These are phyloP conservation scores for Yarrowia alimentaria DNA, from an alignment of 805 yeast genomes.

Conservation along the genomic window DNA sequence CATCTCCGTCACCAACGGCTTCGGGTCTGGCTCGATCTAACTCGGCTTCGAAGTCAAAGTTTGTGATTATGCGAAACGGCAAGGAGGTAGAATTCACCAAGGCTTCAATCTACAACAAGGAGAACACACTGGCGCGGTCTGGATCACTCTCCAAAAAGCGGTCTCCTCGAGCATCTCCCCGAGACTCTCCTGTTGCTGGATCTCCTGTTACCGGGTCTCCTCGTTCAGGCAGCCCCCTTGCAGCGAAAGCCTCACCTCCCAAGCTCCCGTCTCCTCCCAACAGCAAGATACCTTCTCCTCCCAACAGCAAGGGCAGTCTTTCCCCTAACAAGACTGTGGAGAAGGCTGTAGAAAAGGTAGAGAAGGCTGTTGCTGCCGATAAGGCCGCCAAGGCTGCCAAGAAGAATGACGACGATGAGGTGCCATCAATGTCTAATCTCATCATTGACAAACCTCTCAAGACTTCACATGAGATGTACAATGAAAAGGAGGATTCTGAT, in stretches of 20 bases:
- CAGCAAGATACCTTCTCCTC: not conserved
- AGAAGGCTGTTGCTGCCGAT: too few species aligned
- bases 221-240: not conserved
- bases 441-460: constrained; percentile 24
- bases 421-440: constrained; percentile 19
- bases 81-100: constrained; percentile 23
- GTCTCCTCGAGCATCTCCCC: constrained; percentile 1
- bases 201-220: constrained; percentile 5
- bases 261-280: constrained; percentile 4
- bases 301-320: too few species aligned
- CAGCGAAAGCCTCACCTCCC: not conserved
- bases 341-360: too few species aligned
- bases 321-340: too few species aligned
- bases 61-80: constrained; percentile 16
- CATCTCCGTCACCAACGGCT: not conserved
- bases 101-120: constrained; percentile 22
- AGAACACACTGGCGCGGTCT: constrained; percentile 5
- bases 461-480: constrained; percentile 18
- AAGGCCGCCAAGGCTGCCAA: not conserved
- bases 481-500: constrained; percentile 13
- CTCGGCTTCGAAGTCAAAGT: constrained; percentile 3
- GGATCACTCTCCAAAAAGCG: constrained; percentile 10
- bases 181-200: not conserved
- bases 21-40: constrained; percentile 5
- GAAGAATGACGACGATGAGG: constrained; percentile 2